These are phyloP conservation scores for Trametopsis cervina DNA, from an alignment of 768 basidiomycete genomes.

Conservation along the genomic window DNA sequence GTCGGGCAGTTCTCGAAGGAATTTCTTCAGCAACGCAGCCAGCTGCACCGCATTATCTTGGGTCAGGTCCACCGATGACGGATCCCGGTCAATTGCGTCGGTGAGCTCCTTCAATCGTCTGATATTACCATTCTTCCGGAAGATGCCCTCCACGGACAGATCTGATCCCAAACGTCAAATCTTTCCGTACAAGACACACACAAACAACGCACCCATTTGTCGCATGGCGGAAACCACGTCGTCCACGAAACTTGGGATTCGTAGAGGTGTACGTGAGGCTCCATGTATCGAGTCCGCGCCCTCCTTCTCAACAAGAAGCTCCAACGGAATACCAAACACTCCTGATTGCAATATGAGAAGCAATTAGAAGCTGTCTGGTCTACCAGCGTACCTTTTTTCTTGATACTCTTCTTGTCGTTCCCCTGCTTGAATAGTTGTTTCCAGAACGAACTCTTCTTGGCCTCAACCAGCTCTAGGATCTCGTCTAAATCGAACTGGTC, in stretches of 20 bases:
- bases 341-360: conserved; percentile 39
- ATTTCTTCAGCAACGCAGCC: conserved; percentile 95
- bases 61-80: conserved; percentile 83
- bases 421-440: conserved; percentile 85
- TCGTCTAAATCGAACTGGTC: conserved; percentile 90
- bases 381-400: conserved; percentile 65
- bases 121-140: conserved; percentile 98
- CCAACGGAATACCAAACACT: conserved; percentile 89
- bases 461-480: conserved; percentile 85
- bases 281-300: conserved; percentile 95
- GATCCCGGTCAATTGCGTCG: conserved; percentile 92
- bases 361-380: background rate
- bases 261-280: conserved; percentile 73
- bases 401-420: conserved; percentile 82
- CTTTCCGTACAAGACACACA: background rate
- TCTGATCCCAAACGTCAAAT: conserved; percentile 40
- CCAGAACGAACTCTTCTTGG: conserved; percentile 93
- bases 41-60: conserved; percentile 96
- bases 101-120: conserved; percentile 84
- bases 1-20: conserved; percentile 92
- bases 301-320: conserved; percentile 87
- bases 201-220: conserved; percentile 79
- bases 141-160: conserved; percentile 98
- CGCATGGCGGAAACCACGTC: conserved; percentile 98
- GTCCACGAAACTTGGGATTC: conserved; percentile 96